Evolutionary conservation across 345 rosid species (phyloP).

Genomic region (Clarkia xantiana): DNA sequence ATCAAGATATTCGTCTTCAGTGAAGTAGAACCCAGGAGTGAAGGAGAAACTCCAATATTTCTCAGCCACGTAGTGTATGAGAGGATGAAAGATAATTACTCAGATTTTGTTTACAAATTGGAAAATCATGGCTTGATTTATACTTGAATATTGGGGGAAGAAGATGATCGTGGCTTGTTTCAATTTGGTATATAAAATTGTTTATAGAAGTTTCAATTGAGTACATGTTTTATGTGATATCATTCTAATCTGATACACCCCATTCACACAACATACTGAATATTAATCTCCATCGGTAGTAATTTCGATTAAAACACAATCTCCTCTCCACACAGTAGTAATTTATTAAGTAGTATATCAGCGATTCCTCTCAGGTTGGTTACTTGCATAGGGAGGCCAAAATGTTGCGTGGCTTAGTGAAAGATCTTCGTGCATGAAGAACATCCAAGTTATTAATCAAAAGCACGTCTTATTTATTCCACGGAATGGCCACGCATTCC

Average conservation of each 20-base stretch:
- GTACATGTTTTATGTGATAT: too few relatives aligned
- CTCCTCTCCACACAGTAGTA: too few relatives aligned
- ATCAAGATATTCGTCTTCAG: conserved; percentile 79
- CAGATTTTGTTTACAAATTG: conserved; percentile 48
- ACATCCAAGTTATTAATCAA: conserved; percentile 76
- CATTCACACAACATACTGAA: too few relatives aligned
- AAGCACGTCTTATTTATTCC: conserved; percentile 76
- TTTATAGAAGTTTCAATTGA: too few relatives aligned
- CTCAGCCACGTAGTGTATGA: conserved; percentile 70
- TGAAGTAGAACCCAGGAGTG: conserved; percentile 70
- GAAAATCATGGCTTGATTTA: conserved; percentile 68
- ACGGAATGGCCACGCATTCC: conserved; percentile 63
- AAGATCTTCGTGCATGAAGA: conserved; percentile 66
- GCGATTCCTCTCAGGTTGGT: too few relatives aligned
- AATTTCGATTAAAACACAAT: too few relatives aligned
- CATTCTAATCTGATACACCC: too few relatives aligned
- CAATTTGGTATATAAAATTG: too few relatives aligned
- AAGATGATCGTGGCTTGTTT: too few relatives aligned
- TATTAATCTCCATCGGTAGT: too few relatives aligned
- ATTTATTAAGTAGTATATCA: too few relatives aligned
- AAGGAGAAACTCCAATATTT: conserved; percentile 88
- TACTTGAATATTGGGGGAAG: conserved; percentile 56
- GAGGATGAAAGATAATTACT: conserved; percentile 52
- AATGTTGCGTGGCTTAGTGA: conserved; percentile 54
- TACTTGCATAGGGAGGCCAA: conserved; percentile 83